Evolutionary conservation across 2,329 filamentous ascomycete genomes (phyloP), one percentile per base, ranked within the genome.

Genomic region (Colletotrichum euphorbiae): DNA sequence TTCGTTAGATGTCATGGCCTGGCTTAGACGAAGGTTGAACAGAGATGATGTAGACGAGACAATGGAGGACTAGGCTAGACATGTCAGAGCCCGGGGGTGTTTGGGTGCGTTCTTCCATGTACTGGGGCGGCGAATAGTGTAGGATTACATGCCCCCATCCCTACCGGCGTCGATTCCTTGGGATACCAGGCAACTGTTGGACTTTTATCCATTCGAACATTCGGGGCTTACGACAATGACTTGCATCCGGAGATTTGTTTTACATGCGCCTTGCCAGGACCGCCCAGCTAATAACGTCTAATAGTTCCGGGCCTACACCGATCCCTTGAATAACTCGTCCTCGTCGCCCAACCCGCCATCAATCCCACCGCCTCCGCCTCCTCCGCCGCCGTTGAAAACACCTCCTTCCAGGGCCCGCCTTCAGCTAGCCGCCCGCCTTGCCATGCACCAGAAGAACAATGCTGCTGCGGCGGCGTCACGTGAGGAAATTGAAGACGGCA

Each of bases 371-470:
- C 87, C 88, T 3, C 86, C 85, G 2, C 86, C 88, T 1, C 91
- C 91, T n/a, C 92, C 89, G 21, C 90, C 92, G 36, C 93, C 94
- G 12, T 84, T 97, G 74, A 96, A 95, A 77, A 90, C 95, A 40
- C 90, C 92, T 1, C 94, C 95, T 2, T 97, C 93, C 7, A 89
- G 95, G 59, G 95, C 95, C 7, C 89, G 95, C 57, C 86, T 93
- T 62, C 93, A 97, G 78, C 87, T 98, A n/a, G 94, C 94, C n/a
- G 92, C 93, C 12, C 89, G 94, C 12, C 85, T 98, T 74, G 88
- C 93, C 2, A 88, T 91, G 79, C 91, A 93, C 72, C 88, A 90
- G 72, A 91, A 93, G 77, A 88, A 89, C 71, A 83, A 80, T 51
- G 80, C 82, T 21, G 80, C 84, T 6, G 79, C 82, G 24, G 80